Conservation (phyloP, 2,329 filamentous ascomycete genomes). For the Phyllosticta citribraziliensis region DNA sequence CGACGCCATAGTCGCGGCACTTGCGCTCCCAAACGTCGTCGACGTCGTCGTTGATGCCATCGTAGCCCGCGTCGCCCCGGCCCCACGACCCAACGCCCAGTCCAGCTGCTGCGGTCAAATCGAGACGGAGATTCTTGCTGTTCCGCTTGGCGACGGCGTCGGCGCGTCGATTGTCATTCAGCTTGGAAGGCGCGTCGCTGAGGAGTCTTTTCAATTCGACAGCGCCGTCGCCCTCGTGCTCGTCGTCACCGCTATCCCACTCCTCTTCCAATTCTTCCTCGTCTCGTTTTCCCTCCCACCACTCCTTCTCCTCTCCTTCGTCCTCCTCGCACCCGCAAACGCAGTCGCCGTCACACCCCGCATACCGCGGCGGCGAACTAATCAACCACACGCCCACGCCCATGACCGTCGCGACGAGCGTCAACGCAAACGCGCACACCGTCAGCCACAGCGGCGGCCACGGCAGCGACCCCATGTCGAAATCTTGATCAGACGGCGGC, state of each 20-base stretch:
- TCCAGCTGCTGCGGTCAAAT: neutral
- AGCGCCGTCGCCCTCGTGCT: neutral
- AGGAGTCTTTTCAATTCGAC: neutral
- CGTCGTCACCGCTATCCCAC: neutral
- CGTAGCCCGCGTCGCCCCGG: neutral
- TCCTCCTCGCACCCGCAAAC: neutral
- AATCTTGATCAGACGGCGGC: neutral
- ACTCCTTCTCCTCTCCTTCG: no score
- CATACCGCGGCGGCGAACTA: neutral
- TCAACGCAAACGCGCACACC: neutral
- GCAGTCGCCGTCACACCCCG: no score
- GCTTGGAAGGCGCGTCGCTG: neutral
- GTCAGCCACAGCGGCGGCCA: neutral
- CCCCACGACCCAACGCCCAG: neutral
- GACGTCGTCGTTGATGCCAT: neutral
- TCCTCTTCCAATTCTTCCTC: neutral
- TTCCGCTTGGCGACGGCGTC: neutral
- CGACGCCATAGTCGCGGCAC: neutral
- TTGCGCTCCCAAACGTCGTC: neutral
- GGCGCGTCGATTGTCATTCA: neutral
- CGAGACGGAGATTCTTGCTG: neutral
- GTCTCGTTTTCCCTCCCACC: neutral
- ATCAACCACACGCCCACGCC: neutral
- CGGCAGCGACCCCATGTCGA: neutral
- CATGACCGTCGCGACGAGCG: neutral